phyloP scores from a whole-genome alignment of 768 basidiomycete genomes.

The Amanita molliuscula region DNA sequence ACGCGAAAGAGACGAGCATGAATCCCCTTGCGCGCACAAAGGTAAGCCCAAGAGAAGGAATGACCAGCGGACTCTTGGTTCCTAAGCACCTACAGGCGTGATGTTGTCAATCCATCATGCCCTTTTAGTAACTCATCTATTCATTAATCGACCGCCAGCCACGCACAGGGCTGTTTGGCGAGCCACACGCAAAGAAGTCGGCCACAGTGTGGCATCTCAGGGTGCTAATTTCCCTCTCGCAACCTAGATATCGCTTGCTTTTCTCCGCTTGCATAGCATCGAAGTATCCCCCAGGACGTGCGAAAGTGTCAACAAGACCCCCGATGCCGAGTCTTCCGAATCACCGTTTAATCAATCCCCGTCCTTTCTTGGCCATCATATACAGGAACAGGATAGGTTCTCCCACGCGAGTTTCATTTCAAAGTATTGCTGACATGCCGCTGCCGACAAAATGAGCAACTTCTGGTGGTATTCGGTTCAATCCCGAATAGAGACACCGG shows the following conservation, averaged over 20 bases:
- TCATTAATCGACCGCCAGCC: neutral
- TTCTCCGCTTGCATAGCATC: neutral
- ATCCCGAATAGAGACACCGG: neutral
- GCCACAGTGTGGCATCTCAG: neutral
- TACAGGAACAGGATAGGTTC: neutral
- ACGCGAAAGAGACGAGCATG: neutral
- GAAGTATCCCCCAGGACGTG: neutral
- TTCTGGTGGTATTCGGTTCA: neutral
- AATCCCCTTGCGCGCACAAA: neutral
- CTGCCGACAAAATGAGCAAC: neutral
- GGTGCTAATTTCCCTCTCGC: neutral
- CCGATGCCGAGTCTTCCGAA: neutral
- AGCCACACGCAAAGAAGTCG: neutral
- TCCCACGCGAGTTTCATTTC: neutral
- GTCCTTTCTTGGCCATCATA: neutral
- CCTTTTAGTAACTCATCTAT: neutral
- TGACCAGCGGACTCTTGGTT: neutral
- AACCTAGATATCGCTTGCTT: too few relatives aligned
- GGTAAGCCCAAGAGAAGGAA: neutral
- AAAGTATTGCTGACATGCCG: neutral
- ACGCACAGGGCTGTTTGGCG: neutral
- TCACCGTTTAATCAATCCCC: neutral
- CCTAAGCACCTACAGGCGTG: neutral
- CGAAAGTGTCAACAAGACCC: neutral
- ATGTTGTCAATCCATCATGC: neutral